These are phyloP conservation scores for Bathelium albidoporum DNA, from an alignment of 495 filamentous ascomycete species.

Conservation along the genomic window DNA sequence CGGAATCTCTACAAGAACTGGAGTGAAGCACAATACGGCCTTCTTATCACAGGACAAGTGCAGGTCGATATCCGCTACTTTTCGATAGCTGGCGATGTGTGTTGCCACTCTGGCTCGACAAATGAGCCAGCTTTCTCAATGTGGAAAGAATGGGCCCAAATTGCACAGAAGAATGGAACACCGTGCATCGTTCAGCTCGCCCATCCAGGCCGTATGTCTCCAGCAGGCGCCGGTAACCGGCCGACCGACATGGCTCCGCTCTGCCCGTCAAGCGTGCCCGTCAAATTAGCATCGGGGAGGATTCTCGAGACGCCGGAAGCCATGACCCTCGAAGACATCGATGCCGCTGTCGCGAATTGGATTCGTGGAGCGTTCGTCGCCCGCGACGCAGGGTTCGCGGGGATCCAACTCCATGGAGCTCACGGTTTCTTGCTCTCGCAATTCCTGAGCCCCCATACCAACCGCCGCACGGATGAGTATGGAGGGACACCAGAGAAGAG, in stretches of 20 bases:
- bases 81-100: slow-evolving; percentile 18
- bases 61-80: slow-evolving; percentile 18
- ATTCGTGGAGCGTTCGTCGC: slow-evolving; percentile 10
- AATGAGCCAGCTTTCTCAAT: slow-evolving; percentile 8
- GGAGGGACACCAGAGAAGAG: slow-evolving; percentile 11
- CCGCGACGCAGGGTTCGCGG: slow-evolving; percentile 10
- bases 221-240: slow-evolving; percentile 15
- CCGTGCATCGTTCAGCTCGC: slow-evolving; percentile 23
- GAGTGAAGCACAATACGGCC: slow-evolving; percentile 15
- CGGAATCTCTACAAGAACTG: slow-evolving; percentile 22
- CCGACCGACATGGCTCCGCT: slow-evolving; percentile 14
- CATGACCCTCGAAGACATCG: slow-evolving; percentile 16
- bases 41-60: slow-evolving; percentile 18
- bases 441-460: slow-evolving; percentile 14
- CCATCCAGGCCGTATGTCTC: slow-evolving; percentile 20
- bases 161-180: slow-evolving; percentile 15
- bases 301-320: slow-evolving; percentile 12
- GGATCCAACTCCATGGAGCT: slow-evolving; percentile 14
- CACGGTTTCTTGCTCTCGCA: slow-evolving; percentile 16
- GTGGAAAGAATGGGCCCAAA: slow-evolving; percentile 21
- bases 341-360: slow-evolving; percentile 10
- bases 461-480: slow-evolving; percentile 14
- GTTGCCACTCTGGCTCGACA: slow-evolving; percentile 11
- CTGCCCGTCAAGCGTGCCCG: slow-evolving; percentile 18
- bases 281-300: slow-evolving; percentile 13